Evolutionary conservation across 2,329 filamentous ascomycete species (phyloP), one percentile per base, ranked within the genome.

Genomic region (Ceratocystiopsis sp.): DNA sequence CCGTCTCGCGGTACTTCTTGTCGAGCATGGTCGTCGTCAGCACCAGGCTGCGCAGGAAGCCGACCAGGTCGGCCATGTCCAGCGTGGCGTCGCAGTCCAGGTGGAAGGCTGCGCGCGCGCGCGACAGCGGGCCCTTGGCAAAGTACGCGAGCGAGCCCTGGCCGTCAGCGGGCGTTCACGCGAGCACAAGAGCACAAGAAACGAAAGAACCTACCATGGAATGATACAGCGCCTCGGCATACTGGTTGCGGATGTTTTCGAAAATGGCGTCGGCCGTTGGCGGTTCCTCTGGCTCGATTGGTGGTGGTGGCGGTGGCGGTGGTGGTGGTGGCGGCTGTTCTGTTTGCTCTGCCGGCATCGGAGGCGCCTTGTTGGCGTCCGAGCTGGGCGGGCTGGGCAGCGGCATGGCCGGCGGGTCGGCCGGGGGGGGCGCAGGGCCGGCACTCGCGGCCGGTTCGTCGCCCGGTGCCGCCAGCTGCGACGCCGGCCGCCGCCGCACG

Each of bases 131-230:
- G 1, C 83, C 84, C 62, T 91, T 91, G 17, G 79, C 79, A 59
- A 89, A 87, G 58, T 87, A 91, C 45, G 83, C 83, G 45, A 89
- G 62, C 4, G 83, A 84, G 33, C 80, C 83, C 69, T 83, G 37
- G 11, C 32, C 12, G 25, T 5, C n/a, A n/a, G n/a, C n/a, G n/a
- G n/a, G n/a, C n/a, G n/a, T n/a, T n/a, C n/a, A n/a, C n/a, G n/a
- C n/a, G n/a, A n/a, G n/a, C n/a, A n/a, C n/a, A n/a, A 16, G 35
- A 11, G 14, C 33, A 19, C 9, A 10, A 13, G 4, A 10, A 21
- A 11, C 8, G 37, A 5, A 35, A 15, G 12, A 33, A 52, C 64
- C 14, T 57, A 74, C 74, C 65, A 74, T 70, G 45, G 78, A 75
- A 60, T 75, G 66, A 64, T 77, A 78, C 1, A 80, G 58, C 7